phyloP scores from a whole-genome alignment of 768 basidiomycete genomes.

The Russula brevipes region DNA sequence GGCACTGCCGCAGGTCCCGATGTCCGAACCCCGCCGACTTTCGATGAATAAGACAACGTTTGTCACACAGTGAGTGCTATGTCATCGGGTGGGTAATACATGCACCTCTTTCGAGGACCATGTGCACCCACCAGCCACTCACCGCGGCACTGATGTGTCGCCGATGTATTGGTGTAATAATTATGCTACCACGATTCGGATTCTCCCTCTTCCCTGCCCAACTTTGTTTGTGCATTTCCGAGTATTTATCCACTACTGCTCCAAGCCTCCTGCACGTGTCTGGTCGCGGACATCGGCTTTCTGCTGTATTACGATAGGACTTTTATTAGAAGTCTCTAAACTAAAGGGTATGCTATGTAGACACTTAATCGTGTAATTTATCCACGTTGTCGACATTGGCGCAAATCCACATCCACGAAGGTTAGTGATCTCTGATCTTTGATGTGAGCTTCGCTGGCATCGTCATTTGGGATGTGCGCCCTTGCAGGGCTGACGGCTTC shows the following conservation, averaged over 20 bases:
- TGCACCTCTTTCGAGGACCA: background rate
- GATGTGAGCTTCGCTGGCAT: constrained; percentile 6
- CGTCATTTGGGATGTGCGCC: no score
- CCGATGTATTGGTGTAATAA: constrained; percentile 24
- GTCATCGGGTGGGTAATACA: background rate
- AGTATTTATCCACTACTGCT: constrained; percentile 20
- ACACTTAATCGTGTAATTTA: constrained; percentile 25
- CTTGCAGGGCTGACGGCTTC: no score
- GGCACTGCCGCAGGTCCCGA: constrained; percentile 9
- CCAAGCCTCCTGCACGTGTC: constrained; percentile 7
- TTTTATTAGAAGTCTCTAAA: constrained; percentile 22
- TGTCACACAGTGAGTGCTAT: constrained; percentile 21
- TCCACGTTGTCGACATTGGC: constrained; percentile 19
- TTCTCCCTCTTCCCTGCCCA: background rate
- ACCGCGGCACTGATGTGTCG: background rate
- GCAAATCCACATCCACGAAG: constrained; percentile 20
- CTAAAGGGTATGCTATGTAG: constrained; percentile 20
- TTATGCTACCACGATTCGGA: constrained; percentile 12
- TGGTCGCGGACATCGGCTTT: constrained; percentile 18
- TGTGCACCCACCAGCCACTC: background rate
- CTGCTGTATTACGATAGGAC: constrained; percentile 22
- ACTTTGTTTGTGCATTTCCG: constrained; percentile 4
- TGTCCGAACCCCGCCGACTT: constrained; percentile 21
- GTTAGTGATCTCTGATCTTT: constrained; percentile 11
- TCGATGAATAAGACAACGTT: constrained; percentile 22